phyloP scores from a whole-genome alignment of 2,329 filamentous ascomycete species.

The Falciphora oryzae region DNA sequence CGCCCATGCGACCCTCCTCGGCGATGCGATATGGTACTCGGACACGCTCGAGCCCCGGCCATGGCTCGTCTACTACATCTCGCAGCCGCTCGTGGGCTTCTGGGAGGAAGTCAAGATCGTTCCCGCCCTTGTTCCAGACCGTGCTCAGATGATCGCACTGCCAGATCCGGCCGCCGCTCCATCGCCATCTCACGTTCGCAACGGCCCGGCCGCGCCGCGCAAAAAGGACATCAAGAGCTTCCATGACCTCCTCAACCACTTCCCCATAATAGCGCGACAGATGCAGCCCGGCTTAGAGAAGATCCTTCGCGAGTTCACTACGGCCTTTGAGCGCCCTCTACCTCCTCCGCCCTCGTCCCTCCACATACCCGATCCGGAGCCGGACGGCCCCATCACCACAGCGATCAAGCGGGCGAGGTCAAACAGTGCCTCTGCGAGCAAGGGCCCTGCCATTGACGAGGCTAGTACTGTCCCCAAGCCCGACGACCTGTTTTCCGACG shows the following conservation, averaged over 20 bases:
- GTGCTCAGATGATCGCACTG: background rate
- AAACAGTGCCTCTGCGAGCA: slow-evolving; percentile 33
- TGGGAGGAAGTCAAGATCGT: slow-evolving; percentile 71
- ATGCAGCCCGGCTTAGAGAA: slow-evolving; percentile 91
- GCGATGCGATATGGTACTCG: slow-evolving; percentile 81
- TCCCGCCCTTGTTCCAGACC: slow-evolving; percentile 53
- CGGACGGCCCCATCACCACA: slow-evolving; percentile 49
- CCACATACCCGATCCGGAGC: slow-evolving; percentile 52
- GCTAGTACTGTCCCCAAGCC: slow-evolving; percentile 21
- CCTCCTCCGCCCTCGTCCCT: slow-evolving; percentile 64
- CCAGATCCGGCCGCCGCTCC: slow-evolving; percentile 18
- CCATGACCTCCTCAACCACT: slow-evolving; percentile 80
- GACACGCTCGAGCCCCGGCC: slow-evolving; percentile 84
- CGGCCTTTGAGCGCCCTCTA: slow-evolving; percentile 77
- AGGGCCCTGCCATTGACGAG: slow-evolving; percentile 21
- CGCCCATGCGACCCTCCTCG: slow-evolving; percentile 80
- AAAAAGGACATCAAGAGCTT: slow-evolving; percentile 94
- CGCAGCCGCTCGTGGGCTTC: slow-evolving; percentile 75
- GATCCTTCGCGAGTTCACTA: slow-evolving; percentile 82
- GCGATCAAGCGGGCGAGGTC: slow-evolving; percentile 52
- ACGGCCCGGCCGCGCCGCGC: slow-evolving; percentile 44
- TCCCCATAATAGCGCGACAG: slow-evolving; percentile 91
- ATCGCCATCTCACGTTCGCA: slow-evolving; percentile 18
- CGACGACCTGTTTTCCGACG: slow-evolving; percentile 70
- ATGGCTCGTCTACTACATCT: slow-evolving; percentile 97